Evolutionary conservation across 2,329 filamentous ascomycete genomes (phyloP).

Genomic region (Xylariaceae sp.): DNA sequence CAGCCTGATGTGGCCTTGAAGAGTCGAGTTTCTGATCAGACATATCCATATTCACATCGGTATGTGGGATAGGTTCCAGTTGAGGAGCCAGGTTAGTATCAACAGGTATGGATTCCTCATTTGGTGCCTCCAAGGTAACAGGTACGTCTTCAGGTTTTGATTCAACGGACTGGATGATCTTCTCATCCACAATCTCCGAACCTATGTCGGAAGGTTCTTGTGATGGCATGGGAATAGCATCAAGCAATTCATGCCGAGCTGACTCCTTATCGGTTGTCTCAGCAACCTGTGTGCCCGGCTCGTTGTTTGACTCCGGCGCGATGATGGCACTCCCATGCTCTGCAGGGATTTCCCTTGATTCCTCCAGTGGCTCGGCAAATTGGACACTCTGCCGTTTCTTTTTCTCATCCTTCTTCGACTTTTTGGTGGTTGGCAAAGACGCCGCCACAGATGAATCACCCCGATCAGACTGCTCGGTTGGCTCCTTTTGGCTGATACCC

Average conservation of each 20-base stretch:
- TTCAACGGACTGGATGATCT: too few relatives aligned
- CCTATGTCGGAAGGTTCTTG: too few relatives aligned
- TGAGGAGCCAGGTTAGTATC: too few relatives aligned
- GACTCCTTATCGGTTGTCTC: neutral
- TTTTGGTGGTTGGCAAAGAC: constrained; percentile 13
- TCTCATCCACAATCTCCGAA: too few relatives aligned
- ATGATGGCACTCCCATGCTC: constrained; percentile 5
- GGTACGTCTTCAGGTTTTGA: too few relatives aligned
- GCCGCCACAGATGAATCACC: constrained; percentile 12
- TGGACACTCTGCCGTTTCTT: constrained; percentile 27
- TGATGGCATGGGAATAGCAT: too few relatives aligned
- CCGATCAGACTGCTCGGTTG: constrained; percentile 12
- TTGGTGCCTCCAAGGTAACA: too few relatives aligned
- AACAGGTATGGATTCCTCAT: too few relatives aligned
- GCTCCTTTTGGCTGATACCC: neutral
- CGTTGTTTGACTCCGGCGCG: constrained; percentile 9
- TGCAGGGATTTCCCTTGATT: constrained; percentile 14
- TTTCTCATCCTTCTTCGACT: constrained; percentile 25
- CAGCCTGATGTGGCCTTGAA: neutral
- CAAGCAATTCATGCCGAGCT: too few relatives aligned
- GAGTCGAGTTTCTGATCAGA: too few relatives aligned
- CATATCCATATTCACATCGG: too few relatives aligned
- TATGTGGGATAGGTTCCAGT: too few relatives aligned
- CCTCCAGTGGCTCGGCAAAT: constrained; percentile 20
- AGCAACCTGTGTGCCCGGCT: constrained; percentile 7